Conservation (phyloP, 345 rosid genomes). For the Pseudoturritis turrita region DNA sequence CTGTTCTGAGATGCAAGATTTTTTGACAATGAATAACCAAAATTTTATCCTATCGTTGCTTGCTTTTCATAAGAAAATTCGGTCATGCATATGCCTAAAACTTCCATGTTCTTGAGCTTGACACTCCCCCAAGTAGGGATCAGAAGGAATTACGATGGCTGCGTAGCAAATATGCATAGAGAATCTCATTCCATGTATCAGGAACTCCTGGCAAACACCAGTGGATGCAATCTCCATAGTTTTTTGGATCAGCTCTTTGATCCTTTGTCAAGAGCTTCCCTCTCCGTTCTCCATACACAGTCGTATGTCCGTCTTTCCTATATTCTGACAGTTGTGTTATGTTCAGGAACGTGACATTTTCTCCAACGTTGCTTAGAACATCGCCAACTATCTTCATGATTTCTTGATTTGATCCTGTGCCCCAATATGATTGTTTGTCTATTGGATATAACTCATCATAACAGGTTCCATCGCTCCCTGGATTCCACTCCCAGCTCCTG, state of each 20-base stretch:
- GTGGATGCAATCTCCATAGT: constrained; percentile 79
- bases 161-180: constrained; percentile 64
- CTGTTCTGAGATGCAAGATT: constrained; percentile 17
- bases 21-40: constrained; percentile 7
- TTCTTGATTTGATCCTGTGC: constrained; percentile 74
- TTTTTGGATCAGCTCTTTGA: constrained; percentile 59
- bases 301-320: constrained; percentile 81
- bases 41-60: neutral
- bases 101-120: neutral
- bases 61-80: neutral
- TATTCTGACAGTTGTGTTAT: constrained; percentile 79
- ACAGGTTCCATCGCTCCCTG: constrained; percentile 71
- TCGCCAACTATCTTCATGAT: constrained; percentile 64
- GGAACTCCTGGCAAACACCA: constrained; percentile 98
- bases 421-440: constrained; percentile 64
- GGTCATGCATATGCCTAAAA: neutral
- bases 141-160: constrained; percentile 35
- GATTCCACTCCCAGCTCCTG: constrained; percentile 97
- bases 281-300: constrained; percentile 70
- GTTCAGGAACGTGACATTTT: constrained; percentile 58
- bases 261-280: constrained; percentile 78
- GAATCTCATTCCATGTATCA: constrained; percentile 86
- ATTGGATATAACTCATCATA: constrained; percentile 71
- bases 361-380: constrained; percentile 39
- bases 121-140: neutral